Evolutionary conservation across 2,329 filamentous ascomycete genomes (phyloP).

Genomic region (Aspergillus bombycis): DNA sequence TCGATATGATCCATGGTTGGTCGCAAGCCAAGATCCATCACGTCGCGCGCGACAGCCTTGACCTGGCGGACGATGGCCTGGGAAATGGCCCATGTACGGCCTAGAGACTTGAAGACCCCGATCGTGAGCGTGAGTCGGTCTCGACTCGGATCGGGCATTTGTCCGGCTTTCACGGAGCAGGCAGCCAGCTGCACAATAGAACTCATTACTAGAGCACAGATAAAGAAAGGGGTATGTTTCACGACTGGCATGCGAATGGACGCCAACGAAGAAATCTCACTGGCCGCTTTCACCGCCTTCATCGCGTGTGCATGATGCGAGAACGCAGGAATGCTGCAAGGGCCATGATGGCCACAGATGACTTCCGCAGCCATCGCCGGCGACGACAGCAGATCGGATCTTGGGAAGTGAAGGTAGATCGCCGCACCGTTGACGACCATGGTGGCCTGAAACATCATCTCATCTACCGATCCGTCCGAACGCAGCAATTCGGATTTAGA

Average conservation of each 20-base stretch:
- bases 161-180: conserved; percentile 64
- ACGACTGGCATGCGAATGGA: conserved; percentile 61
- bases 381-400: conserved; percentile 69
- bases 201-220: conserved; percentile 75
- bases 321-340: conserved; percentile 43
- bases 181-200: conserved; percentile 81
- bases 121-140: conserved; percentile 80
- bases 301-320: conserved; percentile 64
- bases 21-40: conserved; percentile 53
- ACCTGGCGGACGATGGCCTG: conserved; percentile 72
- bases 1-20: conserved; percentile 40
- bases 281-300: conserved; percentile 78
- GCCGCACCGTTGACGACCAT: conserved; percentile 70
- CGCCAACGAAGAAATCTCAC: conserved; percentile 76
- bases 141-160: conserved; percentile 61
- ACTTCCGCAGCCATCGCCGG: conserved; percentile 53
- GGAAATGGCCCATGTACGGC: conserved; percentile 73
- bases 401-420: conserved; percentile 78
- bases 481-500: conserved; percentile 71
- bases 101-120: conserved; percentile 71
- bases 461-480: conserved; percentile 73
- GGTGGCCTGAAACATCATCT: conserved; percentile 88
- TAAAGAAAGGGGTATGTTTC: conserved; percentile 81
- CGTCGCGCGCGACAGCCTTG: conserved; percentile 76
- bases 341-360: conserved; percentile 45